Base-by-base conservation (phyloP, 1,284 basidiomycete species). In the Ceratorhiza oryzae-sativae region DNA sequence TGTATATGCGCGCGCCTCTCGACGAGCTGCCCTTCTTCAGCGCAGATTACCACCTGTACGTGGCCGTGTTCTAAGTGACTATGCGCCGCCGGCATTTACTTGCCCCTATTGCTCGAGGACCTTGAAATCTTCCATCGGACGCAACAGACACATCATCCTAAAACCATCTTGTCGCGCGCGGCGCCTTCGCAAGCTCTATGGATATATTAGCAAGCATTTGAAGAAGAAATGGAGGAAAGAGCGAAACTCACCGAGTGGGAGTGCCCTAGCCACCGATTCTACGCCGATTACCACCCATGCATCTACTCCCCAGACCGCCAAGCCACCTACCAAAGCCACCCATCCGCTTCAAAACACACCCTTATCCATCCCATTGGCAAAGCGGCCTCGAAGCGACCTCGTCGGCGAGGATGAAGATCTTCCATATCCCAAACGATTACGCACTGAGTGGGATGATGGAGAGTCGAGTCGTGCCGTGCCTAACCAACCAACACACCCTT, bases 71-170 rank as follows among this genome's bases (percentile, higher is more conserved):
- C 2, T 41, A 2, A 39, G 27, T 5, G 3, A 18, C 32, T 5
- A 8, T 23, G 56, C 12, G 13, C 23, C 15, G 9, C 34, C 23
- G 1, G 32, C 56, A 23, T 59, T 42, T 25, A 59, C 56, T 6
- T 59, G 56, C n/a, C 56, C 56, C 4, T 59, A 59, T 39, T 59
- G 56, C n/a, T 59, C 56, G 36, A 42, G 13, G 25, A 59, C 56
- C 5, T 3, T 59, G n/a, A 42, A 59, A 20, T 23, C 56, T 8
- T 0, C 3, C 1, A 15, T 10, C 20, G n/a, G 56, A 10, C 36
- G 36, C 3, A 39, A 41, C 15, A 36, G 18, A 27, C 56, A 59
- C n/a, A 41, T 59, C n/a, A 25, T 41, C n/a, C 18, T 59, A 13
- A 32, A 25, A 27, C 36, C 36, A n/a, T 59, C 39, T 23, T 59